Percentiles rank a stretch among this genome's conserved stretches.
These are phyloP conservation scores for Candida tropicalis DNA, from an alignment of 1,139 yeast genomes.

Conservation along the genomic window DNA sequence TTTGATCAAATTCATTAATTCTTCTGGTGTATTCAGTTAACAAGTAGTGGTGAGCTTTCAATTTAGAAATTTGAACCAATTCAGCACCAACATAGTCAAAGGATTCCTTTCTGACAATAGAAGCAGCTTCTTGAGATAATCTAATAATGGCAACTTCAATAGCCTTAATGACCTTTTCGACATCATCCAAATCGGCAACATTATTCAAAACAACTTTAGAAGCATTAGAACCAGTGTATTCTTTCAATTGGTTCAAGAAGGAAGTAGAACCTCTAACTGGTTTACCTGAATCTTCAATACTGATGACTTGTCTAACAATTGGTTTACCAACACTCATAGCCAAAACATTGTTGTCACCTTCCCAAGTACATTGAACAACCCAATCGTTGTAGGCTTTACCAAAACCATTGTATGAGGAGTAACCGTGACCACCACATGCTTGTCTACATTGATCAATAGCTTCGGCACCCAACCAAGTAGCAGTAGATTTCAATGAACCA, in stretches of 20 bases:
- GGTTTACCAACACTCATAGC: constrained; percentile 52
- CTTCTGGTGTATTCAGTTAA: constrained; percentile 35
- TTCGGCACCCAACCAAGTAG: constrained; percentile 52
- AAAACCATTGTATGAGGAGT: constrained; percentile 49
- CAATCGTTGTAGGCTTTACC: constrained; percentile 52
- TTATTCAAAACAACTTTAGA: constrained; percentile 28
- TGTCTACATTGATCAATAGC: constrained; percentile 52
- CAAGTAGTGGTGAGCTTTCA: constrained; percentile 46
- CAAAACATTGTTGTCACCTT: constrained; percentile 54
- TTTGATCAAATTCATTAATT: constrained; percentile 22
- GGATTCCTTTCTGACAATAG: constrained; percentile 31
- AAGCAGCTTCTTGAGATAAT: constrained; percentile 35
- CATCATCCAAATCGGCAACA: constrained; percentile 32
- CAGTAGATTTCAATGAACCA: constrained; percentile 50
- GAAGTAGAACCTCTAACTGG: constrained; percentile 40
- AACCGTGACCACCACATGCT: constrained; percentile 57
- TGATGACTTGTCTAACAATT: constrained; percentile 38
- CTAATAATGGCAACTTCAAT: constrained; percentile 48
- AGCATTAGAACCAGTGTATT: constrained; percentile 26
- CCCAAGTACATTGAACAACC: constrained; percentile 58
- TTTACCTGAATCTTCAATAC: constrained; percentile 35
- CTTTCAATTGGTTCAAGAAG: constrained; percentile 41
- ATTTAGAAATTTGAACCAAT: constrained; percentile 59
- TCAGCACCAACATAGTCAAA: constrained; percentile 59
- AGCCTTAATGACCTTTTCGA: constrained; percentile 37